Evolutionary conservation across 2,329 filamentous ascomycete species (phyloP).

Genomic region (Ilyonectria robusta): DNA sequence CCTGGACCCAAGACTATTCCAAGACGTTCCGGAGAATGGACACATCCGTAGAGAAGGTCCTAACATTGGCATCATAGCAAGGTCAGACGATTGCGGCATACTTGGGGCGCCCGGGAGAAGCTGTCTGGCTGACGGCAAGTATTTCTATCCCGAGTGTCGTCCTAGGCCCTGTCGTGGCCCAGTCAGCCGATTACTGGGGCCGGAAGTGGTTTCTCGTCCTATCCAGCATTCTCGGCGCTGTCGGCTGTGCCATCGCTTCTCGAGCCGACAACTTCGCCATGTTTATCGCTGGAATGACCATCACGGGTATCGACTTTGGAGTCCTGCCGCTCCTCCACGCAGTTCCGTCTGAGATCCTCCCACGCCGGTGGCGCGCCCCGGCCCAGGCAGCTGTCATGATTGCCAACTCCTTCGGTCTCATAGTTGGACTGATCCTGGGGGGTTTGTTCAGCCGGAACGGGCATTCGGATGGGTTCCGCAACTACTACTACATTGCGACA

Average conservation of each 20-base stretch:
- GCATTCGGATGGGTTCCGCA: constrained; percentile 27
- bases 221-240: constrained; percentile 13
- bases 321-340: constrained; percentile 32
- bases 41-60: not conserved
- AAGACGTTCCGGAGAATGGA: not conserved
- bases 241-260: constrained; percentile 27
- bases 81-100: constrained; percentile 25
- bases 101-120: constrained; percentile 26
- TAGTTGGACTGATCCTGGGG: constrained; percentile 28
- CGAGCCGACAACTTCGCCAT: constrained; percentile 27
- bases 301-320: constrained; percentile 31
- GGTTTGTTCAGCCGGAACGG: constrained; percentile 17
- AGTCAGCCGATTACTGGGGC: constrained; percentile 28
- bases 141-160: constrained; percentile 36
- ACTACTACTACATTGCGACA: constrained; percentile 33
- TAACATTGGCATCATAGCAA: constrained; percentile 19
- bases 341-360: constrained; percentile 36
- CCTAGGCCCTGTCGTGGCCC: constrained; percentile 28
- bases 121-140: constrained; percentile 30
- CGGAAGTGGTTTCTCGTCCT: constrained; percentile 30
- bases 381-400: constrained; percentile 34
- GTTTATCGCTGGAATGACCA: constrained; percentile 25
- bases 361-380: constrained; percentile 29
- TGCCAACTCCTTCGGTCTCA: constrained; percentile 27
- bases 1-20: not conserved